Base-by-base conservation (phyloP, 1,284 basidiomycete genomes). In the Ceratobasidium sp. region DNA sequence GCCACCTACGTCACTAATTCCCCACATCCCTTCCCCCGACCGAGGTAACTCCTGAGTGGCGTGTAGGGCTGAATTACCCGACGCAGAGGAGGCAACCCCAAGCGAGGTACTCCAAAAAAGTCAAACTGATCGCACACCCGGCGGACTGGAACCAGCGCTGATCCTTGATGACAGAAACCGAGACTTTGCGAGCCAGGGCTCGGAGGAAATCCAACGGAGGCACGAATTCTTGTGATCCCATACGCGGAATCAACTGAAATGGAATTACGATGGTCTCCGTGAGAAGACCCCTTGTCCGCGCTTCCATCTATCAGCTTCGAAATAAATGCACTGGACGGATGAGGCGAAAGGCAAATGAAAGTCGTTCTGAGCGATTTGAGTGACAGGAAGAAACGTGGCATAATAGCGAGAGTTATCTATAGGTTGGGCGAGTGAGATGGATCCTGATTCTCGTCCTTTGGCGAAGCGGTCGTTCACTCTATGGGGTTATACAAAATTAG, bases 241-340 rank as follows among this genome's bases (percentile, higher is more conserved):
- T 30, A 33, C 18, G 16, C 53, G n/a, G 30, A 56, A 56, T 33
- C 16, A 23, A 18, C 8, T 56, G 53, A 16, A 56, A 56, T 33
- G 8, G n/a, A 14, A 16, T 18, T 42, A 9, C n/a, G 9, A 44
- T 40, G 4, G 59, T 28, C 59, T 61, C 25, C 59, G 42, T 61
- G 44, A 63, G 61, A 63, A 36, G 9, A 8, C 23, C n/a, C n/a
- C 14, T 28, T 21, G 16, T 49, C 44, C 9, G 28, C 38, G 51
- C 40, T 40, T 63, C 36, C 42, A 51, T 63, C 44, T 63, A 63
- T 63, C 61, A 63, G 33, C 61, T 63, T 63, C 61, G 61, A 28
- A 63, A 63, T 63, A 51, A 42, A 21, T 46, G 30, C 28, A 46
- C 38, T 28, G 36, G 59, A 40, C 21, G 58, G 30, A 2, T 42